A percentile compares a stretch with the other conserved stretches of the same genome.
Conservation (phyloP, 176 grass and related monocot genomes). For the Juncus effusus region DNA sequence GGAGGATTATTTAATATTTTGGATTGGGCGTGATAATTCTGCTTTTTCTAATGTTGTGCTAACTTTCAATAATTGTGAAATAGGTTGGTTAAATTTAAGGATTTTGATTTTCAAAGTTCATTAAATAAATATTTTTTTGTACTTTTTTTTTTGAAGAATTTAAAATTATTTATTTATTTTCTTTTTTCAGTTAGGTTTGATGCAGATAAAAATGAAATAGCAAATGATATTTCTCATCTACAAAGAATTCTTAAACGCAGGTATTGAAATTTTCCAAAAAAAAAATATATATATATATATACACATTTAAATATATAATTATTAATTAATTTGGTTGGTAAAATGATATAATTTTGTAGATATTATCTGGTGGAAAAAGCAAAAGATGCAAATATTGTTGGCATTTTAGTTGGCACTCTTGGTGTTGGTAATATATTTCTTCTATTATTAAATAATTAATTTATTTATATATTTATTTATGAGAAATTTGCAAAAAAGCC, state of each 20-base stretch:
- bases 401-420: conserved; percentile 95
- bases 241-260: conserved; percentile 84
- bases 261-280: conserved; percentile 30
- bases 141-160: conserved; percentile 7
- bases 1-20: conserved; percentile 76
- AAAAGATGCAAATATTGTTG: conserved; percentile 93
- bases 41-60: conserved; percentile 86
- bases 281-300: conserved; percentile 11
- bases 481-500: no score
- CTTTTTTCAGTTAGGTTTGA: conserved; percentile 85
- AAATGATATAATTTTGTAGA: conserved; percentile 38
- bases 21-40: conserved; percentile 76
- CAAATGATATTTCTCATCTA: conserved; percentile 61
- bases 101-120: background rate
- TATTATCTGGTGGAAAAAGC: conserved; percentile 99
- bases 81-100: conserved; percentile 42
- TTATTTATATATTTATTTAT: background rate
- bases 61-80: conserved; percentile 90
- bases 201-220: conserved; percentile 39
- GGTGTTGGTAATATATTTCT: conserved; percentile 62
- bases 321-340: conserved; percentile 1
- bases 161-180: conserved; percentile 8
- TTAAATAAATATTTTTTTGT: background rate
- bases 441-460: background rate
- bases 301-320: background rate